These are phyloP conservation scores for Oryza glaberrima DNA, from an alignment of 176 grass and related monocot species.

Conservation along the genomic window DNA sequence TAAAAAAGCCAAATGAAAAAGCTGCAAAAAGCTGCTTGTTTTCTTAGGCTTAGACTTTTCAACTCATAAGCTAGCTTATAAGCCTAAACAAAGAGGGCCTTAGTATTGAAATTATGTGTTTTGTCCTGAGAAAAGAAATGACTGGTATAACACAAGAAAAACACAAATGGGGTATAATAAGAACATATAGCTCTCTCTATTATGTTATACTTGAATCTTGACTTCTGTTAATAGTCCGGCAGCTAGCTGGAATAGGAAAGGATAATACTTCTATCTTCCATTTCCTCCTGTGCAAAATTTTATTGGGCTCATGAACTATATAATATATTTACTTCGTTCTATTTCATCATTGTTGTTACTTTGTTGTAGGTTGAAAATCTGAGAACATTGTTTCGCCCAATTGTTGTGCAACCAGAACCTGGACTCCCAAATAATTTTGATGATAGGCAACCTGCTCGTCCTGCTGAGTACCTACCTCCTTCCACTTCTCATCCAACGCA, in stretches of 20 bases:
- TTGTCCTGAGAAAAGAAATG: constrained; percentile 15
- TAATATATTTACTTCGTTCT: not conserved
- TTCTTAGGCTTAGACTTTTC: too few species aligned
- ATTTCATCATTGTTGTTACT: constrained; percentile 27
- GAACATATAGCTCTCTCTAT: not conserved
- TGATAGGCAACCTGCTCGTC: constrained; percentile 26
- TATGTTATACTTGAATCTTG: not conserved
- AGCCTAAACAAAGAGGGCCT: too few species aligned
- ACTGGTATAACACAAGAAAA: not conserved
- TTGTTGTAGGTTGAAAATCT: constrained; percentile 59
- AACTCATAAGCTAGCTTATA: too few species aligned
- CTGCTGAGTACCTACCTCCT: not conserved
- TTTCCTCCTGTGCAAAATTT: constrained; percentile 13
- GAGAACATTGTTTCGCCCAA: constrained; percentile 51
- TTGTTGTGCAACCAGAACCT: constrained; percentile 37
- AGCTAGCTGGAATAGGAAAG: constrained; percentile 2
- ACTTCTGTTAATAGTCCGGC: not conserved
- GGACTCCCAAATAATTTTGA: constrained; percentile 36
- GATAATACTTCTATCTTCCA: not conserved
- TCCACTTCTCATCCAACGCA: not conserved
- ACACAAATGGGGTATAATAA: not conserved
- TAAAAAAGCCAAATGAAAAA: too few species aligned
- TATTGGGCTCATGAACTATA: constrained; percentile 20
- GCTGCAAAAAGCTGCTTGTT: too few species aligned
- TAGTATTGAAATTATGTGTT: not conserved